Evolutionary conservation across 2,329 filamentous ascomycete genomes (phyloP).

Genomic region (Aureobasidium sp.): DNA sequence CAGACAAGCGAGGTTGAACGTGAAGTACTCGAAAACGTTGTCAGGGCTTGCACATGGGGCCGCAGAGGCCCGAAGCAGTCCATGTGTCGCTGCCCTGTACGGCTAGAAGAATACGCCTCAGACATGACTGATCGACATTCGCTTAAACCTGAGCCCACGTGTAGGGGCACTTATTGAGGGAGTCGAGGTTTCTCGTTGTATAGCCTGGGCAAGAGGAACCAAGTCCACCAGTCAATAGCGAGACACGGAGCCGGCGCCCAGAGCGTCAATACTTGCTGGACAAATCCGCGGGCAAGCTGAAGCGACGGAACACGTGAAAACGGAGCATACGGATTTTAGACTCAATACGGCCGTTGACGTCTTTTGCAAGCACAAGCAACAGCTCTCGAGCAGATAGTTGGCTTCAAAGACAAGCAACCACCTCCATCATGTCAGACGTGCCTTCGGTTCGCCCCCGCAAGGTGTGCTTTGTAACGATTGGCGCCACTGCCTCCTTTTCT

Average conservation of each 20-base stretch:
- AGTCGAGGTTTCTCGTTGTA: constrained; percentile 15
- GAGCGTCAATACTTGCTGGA: constrained; percentile 10
- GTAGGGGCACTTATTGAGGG: neutral
- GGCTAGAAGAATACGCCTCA: neutral
- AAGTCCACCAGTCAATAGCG: constrained; percentile 2
- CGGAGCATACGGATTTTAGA: neutral
- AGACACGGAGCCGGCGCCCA: neutral
- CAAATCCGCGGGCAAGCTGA: neutral
- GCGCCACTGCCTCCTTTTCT: constrained; percentile 80
- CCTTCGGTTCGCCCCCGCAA: constrained; percentile 25
- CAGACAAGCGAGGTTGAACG: neutral
- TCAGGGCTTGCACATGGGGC: neutral
- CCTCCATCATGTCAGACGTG: neutral
- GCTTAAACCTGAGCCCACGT: neutral
- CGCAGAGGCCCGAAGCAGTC: neutral
- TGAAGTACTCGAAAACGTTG: neutral
- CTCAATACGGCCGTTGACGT: neutral
- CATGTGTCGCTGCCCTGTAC: neutral
- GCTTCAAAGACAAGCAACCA: constrained; percentile 3
- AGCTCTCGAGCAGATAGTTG: neutral
- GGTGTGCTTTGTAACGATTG: constrained; percentile 79
- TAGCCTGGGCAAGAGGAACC: neutral
- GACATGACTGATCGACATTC: constrained; percentile 14
- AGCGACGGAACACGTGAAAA: constrained; percentile 1
- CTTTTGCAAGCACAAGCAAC: neutral